These are phyloP conservation scores for Linnemannia hyalina DNA, from an alignment of 192 early-diverging fungal species.

Conservation along the genomic window DNA sequence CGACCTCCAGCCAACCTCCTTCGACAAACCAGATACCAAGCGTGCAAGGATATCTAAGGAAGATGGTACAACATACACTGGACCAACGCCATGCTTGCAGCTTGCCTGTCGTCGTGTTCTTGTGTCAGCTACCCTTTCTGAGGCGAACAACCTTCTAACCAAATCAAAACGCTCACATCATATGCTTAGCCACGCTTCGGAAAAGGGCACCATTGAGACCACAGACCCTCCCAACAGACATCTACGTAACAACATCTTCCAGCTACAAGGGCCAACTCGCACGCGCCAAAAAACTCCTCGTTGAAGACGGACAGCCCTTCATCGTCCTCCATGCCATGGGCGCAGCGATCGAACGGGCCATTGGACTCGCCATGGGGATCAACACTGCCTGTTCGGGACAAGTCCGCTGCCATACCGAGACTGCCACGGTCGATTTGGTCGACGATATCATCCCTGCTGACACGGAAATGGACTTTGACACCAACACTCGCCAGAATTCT, in stretches of 20 bases:
- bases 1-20: not conserved
- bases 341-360: slow-evolving; percentile 76
- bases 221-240: slow-evolving; percentile 76
- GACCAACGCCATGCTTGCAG: not conserved
- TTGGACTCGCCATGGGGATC: slow-evolving; percentile 74
- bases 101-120: not conserved
- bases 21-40: slow-evolving; percentile 36
- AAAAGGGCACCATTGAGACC: slow-evolving; percentile 75
- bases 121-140: not conserved
- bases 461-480: slow-evolving; percentile 69
- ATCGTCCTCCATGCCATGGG: slow-evolving; percentile 87
- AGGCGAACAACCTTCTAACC: not conserved
- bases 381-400: slow-evolving; percentile 70
- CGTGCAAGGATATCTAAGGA: slow-evolving; percentile 44
- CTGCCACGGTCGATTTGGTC: slow-evolving; percentile 76
- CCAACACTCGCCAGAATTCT: slow-evolving; percentile 73
- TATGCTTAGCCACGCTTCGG: slow-evolving; percentile 54
- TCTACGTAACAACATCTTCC: slow-evolving; percentile 82
- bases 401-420: slow-evolving; percentile 72
- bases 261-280: slow-evolving; percentile 71
- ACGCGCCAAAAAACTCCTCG: slow-evolving; percentile 74
- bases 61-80: slow-evolving; percentile 11
- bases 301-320: slow-evolving; percentile 68
- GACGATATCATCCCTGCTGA: slow-evolving; percentile 85
- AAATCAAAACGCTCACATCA: not conserved